These are phyloP conservation scores for Aspergillus haitiensis DNA, from an alignment of 495 filamentous ascomycete species.

Conservation along the genomic window DNA sequence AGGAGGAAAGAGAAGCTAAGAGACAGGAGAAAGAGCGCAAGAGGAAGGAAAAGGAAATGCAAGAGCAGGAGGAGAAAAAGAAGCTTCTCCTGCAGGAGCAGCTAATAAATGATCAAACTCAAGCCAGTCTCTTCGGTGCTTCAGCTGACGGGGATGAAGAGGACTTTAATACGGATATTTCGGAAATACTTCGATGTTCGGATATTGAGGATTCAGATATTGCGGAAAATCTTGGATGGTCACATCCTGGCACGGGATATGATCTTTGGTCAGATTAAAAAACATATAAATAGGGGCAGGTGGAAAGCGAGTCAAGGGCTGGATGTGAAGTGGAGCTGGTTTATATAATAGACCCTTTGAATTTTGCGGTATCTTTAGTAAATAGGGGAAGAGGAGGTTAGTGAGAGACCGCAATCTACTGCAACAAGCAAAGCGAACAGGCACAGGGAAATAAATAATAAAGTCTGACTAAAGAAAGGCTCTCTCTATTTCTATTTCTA, in stretches of 20 bases:
- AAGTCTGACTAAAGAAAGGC: background rate
- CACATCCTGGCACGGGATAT: constrained; percentile 10
- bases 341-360: too few relatives aligned
- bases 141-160: constrained; percentile 4
- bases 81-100: background rate
- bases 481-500: background rate
- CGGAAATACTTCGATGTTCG: constrained; percentile 8
- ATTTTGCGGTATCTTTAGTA: too few relatives aligned
- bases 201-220: constrained; percentile 7
- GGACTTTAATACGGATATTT: background rate
- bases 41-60: constrained; percentile 6
- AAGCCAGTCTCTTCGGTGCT: background rate
- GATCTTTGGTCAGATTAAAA: constrained; percentile 14
- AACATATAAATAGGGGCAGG: background rate
- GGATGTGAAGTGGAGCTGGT: too few relatives aligned
- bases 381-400: too few relatives aligned
- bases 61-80: background rate
- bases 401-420: too few relatives aligned
- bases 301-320: background rate
- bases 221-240: constrained; percentile 9
- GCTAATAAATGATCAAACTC: background rate
- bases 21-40: constrained; percentile 17
- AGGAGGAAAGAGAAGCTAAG: constrained; percentile 10
- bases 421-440: too few relatives aligned
- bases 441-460: background rate